These are phyloP conservation scores for Boletus coccyginus DNA, from an alignment of 768 basidiomycete species.

Conservation along the genomic window DNA sequence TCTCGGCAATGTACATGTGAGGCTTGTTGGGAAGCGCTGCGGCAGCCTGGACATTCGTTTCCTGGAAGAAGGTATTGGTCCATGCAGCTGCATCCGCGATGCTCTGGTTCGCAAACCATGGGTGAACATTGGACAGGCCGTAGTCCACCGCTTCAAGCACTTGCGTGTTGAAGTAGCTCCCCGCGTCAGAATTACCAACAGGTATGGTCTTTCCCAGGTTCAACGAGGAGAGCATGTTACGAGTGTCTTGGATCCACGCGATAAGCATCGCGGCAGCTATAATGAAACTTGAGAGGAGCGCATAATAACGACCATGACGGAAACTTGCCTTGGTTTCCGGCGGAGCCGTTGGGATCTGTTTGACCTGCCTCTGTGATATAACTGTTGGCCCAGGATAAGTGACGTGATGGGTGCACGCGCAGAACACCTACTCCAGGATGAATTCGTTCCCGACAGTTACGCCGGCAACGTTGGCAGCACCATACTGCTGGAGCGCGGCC, in stretches of 20 bases:
- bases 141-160: conserved; percentile 66
- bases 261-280: conserved; percentile 62
- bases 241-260: conserved; percentile 64
- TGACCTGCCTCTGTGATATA: conserved; percentile 53
- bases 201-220: conserved; percentile 58
- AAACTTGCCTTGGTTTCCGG: conserved; percentile 44
- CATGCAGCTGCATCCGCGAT: conserved; percentile 70
- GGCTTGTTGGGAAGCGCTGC: conserved; percentile 64
- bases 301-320: neutral
- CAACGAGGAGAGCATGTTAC: conserved; percentile 50
- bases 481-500: conserved; percentile 71
- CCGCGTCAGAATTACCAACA: conserved; percentile 84
- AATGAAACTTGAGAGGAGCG: neutral
- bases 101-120: conserved; percentile 87
- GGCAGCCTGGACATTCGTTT: conserved; percentile 60
- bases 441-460: conserved; percentile 93
- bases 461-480: conserved; percentile 70
- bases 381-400: conserved; percentile 35
- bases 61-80: conserved; percentile 77
- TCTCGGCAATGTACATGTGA: conserved; percentile 90
- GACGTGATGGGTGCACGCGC: neutral
- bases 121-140: conserved; percentile 88
- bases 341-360: conserved; percentile 51
- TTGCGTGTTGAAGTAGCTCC: conserved; percentile 73
- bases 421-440: conserved; percentile 62